Percentiles rank a stretch among this genome's conserved stretches.
Conservation (phyloP, 805 yeast species). For the Saccharomycopsis guyanensis region DNA sequence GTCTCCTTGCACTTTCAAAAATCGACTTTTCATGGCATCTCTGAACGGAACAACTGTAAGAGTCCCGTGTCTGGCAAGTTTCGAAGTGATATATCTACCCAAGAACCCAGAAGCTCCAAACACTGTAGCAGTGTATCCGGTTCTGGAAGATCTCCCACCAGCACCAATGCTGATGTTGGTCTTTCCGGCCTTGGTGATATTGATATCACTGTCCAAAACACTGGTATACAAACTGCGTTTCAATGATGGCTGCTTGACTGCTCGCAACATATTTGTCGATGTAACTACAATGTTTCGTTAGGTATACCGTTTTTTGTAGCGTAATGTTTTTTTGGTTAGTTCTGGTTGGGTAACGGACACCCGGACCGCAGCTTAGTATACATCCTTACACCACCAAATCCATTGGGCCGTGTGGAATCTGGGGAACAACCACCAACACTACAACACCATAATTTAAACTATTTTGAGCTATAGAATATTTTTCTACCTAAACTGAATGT, state of each 20-base stretch:
- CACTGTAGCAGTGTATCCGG: constrained; percentile 84
- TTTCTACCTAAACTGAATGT: too few relatives aligned
- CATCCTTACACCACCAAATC: not conserved
- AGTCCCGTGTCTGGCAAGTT: constrained; percentile 79
- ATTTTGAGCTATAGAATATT: too few relatives aligned
- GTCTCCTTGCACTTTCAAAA: constrained; percentile 77
- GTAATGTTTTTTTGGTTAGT: not conserved
- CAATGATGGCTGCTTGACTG: too few relatives aligned
- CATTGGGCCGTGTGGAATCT: too few relatives aligned
- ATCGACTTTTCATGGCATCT: constrained; percentile 70
- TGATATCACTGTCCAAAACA: constrained; percentile 46
- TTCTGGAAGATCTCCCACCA: constrained; percentile 79
- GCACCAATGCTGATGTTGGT: constrained; percentile 62
- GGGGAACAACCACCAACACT: too few relatives aligned
- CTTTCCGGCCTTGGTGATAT: constrained; percentile 69
- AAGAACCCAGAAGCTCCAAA: constrained; percentile 78
- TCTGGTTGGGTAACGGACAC: not conserved
- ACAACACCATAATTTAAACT: too few relatives aligned
- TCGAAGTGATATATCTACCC: constrained; percentile 64
- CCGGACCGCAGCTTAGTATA: not conserved
- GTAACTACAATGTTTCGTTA: too few relatives aligned
- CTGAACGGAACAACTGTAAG: constrained; percentile 70
- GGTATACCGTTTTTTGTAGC: not conserved
- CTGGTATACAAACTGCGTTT: constrained; percentile 28
- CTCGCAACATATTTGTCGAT: too few relatives aligned